Evolutionary conservation across 2,329 filamentous ascomycete genomes (phyloP), one percentile per base, ranked within the genome.

Genomic region (Diaporthe australafricana): DNA sequence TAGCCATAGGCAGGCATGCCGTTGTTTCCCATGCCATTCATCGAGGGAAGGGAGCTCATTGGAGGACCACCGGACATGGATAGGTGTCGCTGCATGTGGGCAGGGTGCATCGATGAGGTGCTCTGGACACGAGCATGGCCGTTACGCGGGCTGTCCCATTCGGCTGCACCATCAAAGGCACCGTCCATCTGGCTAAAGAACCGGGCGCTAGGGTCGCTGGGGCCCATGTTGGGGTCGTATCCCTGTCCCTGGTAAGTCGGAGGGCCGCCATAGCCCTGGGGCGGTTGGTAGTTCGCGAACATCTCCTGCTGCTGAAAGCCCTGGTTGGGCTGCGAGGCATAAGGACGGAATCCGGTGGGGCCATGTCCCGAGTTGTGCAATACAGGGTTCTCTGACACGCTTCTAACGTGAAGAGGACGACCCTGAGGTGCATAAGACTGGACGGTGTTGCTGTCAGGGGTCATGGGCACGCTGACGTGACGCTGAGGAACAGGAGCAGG

Each of bases 361-460:
- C 38, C 40, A 27, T 72, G 53, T 16, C 66, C 70, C n/a, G 66
- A 53, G 40, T n/a, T 69, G 22, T 71, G 65, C 45, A 72, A 42
- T 20, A 56, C 66, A 67, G 72, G 65, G 42, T 68, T 72, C 65
- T 73, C 72, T 12, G 72, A 73, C 70, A 73, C 68, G 72, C 72
- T 73, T 62, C 72, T 73, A 70, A 70, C 70, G 57, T 73, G 72
- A 38, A 66, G 27, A 17, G 72, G 55, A 25, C 72, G 72, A 25
- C 65, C 27, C 52, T 72, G 72, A 27, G 65, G 22, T 3, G 70
- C 57, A 30, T 65, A 73, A 9, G 70, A n/a, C 35, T 71, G 72
- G n/a, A 68, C 40, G 20, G 38, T 11, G 48, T 38, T 72, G 32
- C 12, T 40, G 30, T 70, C 66, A 20, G 55, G 65, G 27, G 40